Base-by-base conservation (phyloP, 352 stramenopile genomes). In the Pythium aristosporum region DNA sequence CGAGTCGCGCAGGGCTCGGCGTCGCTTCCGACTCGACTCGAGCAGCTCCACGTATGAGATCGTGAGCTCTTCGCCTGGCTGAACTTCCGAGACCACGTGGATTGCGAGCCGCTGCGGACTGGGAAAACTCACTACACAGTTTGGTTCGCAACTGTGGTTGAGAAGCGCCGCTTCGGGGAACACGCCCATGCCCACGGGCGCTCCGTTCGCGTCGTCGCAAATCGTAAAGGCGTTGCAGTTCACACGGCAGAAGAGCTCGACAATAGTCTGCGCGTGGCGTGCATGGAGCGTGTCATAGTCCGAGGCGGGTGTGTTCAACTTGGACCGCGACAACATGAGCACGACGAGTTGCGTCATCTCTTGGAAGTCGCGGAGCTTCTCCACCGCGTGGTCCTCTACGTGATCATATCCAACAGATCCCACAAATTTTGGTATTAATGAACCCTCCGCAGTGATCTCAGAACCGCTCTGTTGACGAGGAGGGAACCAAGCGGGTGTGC, bases 221-320 rank as follows among this genome's bases (percentile, higher is more conserved):
- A 94, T 60, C 5, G 85, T 87, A 58, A 94, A 94, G 8, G 79
- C 85, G 56, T 94, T 94, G 76, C 85, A 94, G 56, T 91, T 89
- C 62, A 94, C 67, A 23, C 75, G 80, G 49, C 75, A 78, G 52
- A 94, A 90, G 43, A 92, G 70, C 57, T 75, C 49, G 50, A 85
- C 34, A 52, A 89, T 70, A 20, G 70, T 59, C 7, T 32, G 51
- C 42, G 77, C 44, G n/a, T 87, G 56, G 20, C 62, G 36, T 34
- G 55, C 63, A 39, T 64, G 48, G 12, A 87, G 71, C 50, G 65
- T 37, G 3, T 82, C 69, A 18, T 80, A 72, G 18, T 39, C 60
- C 25, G 50, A 16, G 5, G 64, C 39, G 15, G 41, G 20, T 5
- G 42, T 53, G 21, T 74, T 72, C 46, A 63, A 56, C 67, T 80